Evolutionary conservation across 257 asterid genomes (phyloP).

Genomic region (Prunella vulgaris): DNA sequence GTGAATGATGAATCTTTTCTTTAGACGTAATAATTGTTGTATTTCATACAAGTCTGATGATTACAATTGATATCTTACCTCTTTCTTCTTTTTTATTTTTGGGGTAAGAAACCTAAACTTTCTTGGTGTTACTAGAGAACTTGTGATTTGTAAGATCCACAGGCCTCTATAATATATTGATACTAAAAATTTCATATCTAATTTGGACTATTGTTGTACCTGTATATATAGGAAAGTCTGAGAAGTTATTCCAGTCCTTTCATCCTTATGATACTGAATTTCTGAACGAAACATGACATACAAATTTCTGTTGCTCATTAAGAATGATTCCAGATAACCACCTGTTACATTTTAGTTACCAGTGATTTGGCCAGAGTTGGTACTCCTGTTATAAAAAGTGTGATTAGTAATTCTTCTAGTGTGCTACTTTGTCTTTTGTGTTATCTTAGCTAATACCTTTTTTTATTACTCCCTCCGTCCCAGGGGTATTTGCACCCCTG

Average conservation of each 20-base stretch:
- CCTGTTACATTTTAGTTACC: slow-evolving; percentile 1
- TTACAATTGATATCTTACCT: background rate
- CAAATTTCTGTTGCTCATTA: slow-evolving; percentile 1
- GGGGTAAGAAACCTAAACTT: background rate
- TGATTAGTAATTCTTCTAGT: slow-evolving; percentile 2
- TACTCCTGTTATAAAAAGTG: slow-evolving; percentile 8
- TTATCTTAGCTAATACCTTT: background rate
- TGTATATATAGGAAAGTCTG: background rate
- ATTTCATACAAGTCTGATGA: background rate
- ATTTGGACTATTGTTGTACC: background rate
- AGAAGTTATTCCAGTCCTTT: background rate
- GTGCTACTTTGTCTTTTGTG: background rate
- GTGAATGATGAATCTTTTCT: background rate
- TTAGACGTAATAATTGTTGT: background rate
- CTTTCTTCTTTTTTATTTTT: background rate
- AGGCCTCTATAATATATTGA: background rate
- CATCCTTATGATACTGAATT: slow-evolving; percentile 11
- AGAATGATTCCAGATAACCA: background rate
- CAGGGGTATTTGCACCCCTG: too few species aligned
- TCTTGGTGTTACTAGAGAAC: background rate
- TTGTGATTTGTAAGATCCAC: background rate
- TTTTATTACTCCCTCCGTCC: too few species aligned
- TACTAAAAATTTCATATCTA: background rate
- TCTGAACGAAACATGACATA: background rate
- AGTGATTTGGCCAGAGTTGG: slow-evolving; percentile 5